Conservation (phyloP, 2,329 filamentous ascomycete species). For the Grosmannia penicillata region DNA sequence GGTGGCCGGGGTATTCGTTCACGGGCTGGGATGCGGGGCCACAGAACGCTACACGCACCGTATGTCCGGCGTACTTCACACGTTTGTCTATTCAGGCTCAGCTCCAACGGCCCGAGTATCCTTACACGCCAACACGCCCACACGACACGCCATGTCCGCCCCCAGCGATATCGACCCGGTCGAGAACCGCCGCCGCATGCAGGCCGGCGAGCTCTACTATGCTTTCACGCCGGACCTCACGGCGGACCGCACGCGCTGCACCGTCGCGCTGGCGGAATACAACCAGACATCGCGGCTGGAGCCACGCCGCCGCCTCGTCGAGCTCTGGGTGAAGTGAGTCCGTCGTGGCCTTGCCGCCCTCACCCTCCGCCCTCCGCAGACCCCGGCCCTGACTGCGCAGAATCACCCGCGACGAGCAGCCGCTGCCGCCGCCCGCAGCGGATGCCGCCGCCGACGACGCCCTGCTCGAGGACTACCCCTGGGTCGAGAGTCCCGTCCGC, state of each 20-base stretch:
- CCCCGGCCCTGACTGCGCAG: conserved; percentile 23
- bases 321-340: conserved; percentile 57
- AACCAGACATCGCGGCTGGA: conserved; percentile 40
- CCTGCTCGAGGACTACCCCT: conserved; percentile 49
- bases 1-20: too few species aligned
- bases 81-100: too few species aligned
- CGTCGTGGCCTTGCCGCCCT: background rate
- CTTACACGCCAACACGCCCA: too few species aligned
- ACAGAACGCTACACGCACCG: too few species aligned
- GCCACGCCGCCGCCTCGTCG: conserved; percentile 44
- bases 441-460: conserved; percentile 49
- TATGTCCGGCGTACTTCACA: too few species aligned
- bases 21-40: too few species aligned
- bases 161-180: conserved; percentile 19
- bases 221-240: conserved; percentile 56
- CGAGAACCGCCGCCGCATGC: conserved; percentile 42
- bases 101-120: too few species aligned
- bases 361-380: background rate
- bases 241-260: conserved; percentile 47
- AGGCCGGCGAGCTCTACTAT: conserved; percentile 55
- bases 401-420: conserved; percentile 44
- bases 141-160: background rate
- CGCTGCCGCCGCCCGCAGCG: conserved; percentile 43
- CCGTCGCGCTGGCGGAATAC: conserved; percentile 44
- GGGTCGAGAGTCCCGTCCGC: conserved; percentile 53